Evolutionary conservation across 371 early-diverging fungal genomes (phyloP), one percentile per base, ranked within the genome.

Genomic region (Gilbertella persicaria): DNA sequence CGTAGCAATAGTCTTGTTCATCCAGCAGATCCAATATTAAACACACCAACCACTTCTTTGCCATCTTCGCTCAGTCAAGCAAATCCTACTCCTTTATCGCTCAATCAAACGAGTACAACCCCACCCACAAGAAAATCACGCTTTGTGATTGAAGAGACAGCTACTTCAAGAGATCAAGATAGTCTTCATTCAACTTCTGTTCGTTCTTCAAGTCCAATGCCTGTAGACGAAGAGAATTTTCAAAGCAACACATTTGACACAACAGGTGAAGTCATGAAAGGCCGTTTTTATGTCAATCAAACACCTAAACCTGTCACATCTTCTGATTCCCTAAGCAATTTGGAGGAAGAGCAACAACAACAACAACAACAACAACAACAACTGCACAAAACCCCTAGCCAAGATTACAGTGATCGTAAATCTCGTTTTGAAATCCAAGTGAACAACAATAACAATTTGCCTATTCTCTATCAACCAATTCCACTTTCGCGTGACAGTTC

Each of bases 211-310:
- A 73, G 59, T 52, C 65, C 46, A 36, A 69, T 45, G 64, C 67
- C 23, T 2, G 13, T 13, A 67, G 73, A 50, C 33, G 66, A 36
- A 56, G 71, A 17, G 66, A 67, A 29, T 49, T 65, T 10, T 59
- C 62, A 33, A 33, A 33, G 37, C 45, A 29, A 29, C 30, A 23
- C 44, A 43, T 9, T 26, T 21, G 50, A 47, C 45, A 49, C 47
- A 20, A 53, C 56, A n/a, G 48, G 56, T 13, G 86, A 80, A 69
- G 61, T 83, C 9, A 80, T 73, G 57, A 84, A 82, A 42, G 85
- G 86, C 14, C 58, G 86, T n/a, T 86, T 86, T 52, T 80, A 81
- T 61, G 71, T 86, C 4, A 69, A 72, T n/a, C 81, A 80, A 43
- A 48, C 30, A 26, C 21, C 10, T 20, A 46, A 46, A 14, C 33